A percentile compares a stretch with the other conserved stretches of the same genome.
phyloP scores from a whole-genome alignment of 2,329 filamentous ascomycete species.

The Phaeosphaeriaceae sp. region DNA sequence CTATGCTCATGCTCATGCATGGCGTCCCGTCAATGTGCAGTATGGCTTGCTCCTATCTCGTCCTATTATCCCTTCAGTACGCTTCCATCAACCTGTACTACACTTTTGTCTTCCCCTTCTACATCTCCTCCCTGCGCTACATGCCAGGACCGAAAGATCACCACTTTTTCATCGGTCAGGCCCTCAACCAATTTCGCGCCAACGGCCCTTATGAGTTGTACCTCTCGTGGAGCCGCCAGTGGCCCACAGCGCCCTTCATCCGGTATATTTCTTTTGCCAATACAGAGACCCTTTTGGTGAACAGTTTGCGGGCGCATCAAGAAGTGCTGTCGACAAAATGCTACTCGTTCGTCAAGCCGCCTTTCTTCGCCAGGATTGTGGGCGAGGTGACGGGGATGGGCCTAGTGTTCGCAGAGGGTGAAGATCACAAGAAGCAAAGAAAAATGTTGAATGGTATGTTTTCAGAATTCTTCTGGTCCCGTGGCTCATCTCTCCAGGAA shows the following conservation, averaged over 20 bases:
- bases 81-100: conserved; percentile 18
- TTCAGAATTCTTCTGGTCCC: neutral
- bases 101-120: conserved; percentile 24
- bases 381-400: conserved; percentile 20
- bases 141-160: conserved; percentile 18
- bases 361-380: conserved; percentile 16
- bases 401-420: conserved; percentile 12
- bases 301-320: conserved; percentile 14
- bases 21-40: neutral
- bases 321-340: conserved; percentile 20
- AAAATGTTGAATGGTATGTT: conserved; percentile 1
- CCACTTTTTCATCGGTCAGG: conserved; percentile 16
- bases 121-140: conserved; percentile 20
- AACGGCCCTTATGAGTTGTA: conserved; percentile 14
- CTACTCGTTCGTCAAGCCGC: conserved; percentile 19
- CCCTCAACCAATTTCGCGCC: conserved; percentile 17
- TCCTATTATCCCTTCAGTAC: conserved; percentile 15
- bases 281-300: conserved; percentile 16
- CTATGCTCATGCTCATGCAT: conserved; percentile 2
- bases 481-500: neutral
- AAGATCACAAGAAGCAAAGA: neutral
- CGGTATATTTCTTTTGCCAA: conserved; percentile 18
- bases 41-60: conserved; percentile 7
- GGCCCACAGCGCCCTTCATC: conserved; percentile 17
- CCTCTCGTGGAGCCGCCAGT: conserved; percentile 11